Percentiles rank a stretch among this genome's conserved stretches.
These are phyloP conservation scores for Irpex sp. DNA, from an alignment of 1,284 basidiomycete species.

Conservation along the genomic window DNA sequence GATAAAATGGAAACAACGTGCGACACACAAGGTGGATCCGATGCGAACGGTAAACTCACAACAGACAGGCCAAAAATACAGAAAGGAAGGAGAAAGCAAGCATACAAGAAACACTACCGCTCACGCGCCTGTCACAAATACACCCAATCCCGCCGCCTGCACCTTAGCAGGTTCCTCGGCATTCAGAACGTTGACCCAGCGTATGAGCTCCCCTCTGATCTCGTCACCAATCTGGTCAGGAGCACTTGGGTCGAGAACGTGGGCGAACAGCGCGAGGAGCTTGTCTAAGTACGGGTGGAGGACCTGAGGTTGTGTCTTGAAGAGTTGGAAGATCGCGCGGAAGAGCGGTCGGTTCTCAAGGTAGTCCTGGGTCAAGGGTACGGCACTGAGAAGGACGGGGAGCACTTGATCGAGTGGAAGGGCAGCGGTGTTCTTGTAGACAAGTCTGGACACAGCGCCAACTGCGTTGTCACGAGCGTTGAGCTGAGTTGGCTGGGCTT, in stretches of 20 bases:
- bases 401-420: conserved; percentile 91
- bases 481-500: conserved; percentile 53
- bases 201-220: conserved; percentile 70
- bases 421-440: conserved; percentile 77
- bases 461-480: conserved; percentile 96
- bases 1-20: conserved; percentile 3
- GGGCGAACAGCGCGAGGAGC: conserved; percentile 79
- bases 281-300: conserved; percentile 80
- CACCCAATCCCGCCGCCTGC: conserved; percentile 65
- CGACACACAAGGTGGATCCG: conserved; percentile 7
- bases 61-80: conserved; percentile 2
- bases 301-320: conserved; percentile 70
- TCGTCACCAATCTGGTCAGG: conserved; percentile 79
- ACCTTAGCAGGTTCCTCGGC: conserved; percentile 71
- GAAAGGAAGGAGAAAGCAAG: background rate
- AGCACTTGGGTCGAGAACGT: conserved; percentile 75
- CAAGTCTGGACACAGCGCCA: conserved; percentile 88
- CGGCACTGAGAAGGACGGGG: conserved; percentile 76
- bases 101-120: background rate
- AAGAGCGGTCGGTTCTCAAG: conserved; percentile 91
- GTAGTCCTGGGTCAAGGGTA: conserved; percentile 88
- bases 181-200: conserved; percentile 76
- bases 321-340: conserved; percentile 86
- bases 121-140: conserved; percentile 41
- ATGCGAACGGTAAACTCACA: background rate